These are phyloP conservation scores for Sclerotinia spermophila DNA, from an alignment of 2,329 filamentous ascomycete genomes.

Conservation along the genomic window DNA sequence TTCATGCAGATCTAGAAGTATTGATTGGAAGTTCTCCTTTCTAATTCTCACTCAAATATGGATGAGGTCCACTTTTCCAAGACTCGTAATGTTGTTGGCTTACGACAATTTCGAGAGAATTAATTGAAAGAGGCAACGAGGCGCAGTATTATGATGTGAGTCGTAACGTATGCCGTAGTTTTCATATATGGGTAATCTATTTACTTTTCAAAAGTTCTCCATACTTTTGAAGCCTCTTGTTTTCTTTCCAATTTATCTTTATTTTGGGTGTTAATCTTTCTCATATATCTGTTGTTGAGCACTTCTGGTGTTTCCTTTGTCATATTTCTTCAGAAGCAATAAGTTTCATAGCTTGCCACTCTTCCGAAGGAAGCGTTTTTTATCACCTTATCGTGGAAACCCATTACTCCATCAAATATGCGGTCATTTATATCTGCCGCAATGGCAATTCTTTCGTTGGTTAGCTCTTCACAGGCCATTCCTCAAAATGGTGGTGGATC, in stretches of 20 bases:
- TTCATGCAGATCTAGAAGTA: slow-evolving; percentile 9
- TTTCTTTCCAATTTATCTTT: slow-evolving; percentile 5
- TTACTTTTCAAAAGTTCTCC: slow-evolving; percentile 5
- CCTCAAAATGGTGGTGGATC: slow-evolving; percentile 24
- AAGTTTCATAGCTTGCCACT: not conserved
- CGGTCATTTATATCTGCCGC: slow-evolving; percentile 26
- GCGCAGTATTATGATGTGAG: slow-evolving; percentile 15
- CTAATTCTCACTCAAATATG: slow-evolving; percentile 13
- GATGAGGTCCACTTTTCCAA: slow-evolving; percentile 19
- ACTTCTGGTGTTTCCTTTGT: not conserved
- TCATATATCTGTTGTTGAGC: not conserved
- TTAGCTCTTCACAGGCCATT: slow-evolving; percentile 25
- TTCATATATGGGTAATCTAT: slow-evolving; percentile 2
- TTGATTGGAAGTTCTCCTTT: slow-evolving; percentile 12
- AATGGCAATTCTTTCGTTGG: slow-evolving; percentile 29
- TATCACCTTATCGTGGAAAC: not conserved
- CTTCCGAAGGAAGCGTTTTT: not conserved
- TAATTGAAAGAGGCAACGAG: slow-evolving; percentile 9
- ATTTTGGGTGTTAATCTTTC: not conserved
- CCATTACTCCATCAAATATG: slow-evolving; percentile 17
- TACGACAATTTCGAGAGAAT: slow-evolving; percentile 10
- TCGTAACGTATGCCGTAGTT: slow-evolving; percentile 4
- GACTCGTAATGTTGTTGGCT: slow-evolving; percentile 19
- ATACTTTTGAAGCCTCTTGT: slow-evolving; percentile 4
- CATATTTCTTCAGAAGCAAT: not conserved